These are phyloP conservation scores for Lecanicillium sp. DNA, from an alignment of 2,329 filamentous ascomycete genomes.

Conservation along the genomic window DNA sequence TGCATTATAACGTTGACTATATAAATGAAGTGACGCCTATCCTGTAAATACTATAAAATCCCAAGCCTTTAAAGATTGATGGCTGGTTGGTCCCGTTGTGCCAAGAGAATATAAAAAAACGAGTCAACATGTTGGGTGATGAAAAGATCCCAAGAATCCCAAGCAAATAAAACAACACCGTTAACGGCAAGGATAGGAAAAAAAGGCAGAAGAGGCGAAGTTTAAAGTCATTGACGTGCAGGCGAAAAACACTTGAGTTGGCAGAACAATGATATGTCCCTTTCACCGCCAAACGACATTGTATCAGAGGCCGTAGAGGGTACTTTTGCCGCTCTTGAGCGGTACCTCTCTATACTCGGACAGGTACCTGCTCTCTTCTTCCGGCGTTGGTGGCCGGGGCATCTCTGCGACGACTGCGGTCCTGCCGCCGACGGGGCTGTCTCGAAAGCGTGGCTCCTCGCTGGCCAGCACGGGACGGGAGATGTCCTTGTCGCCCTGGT, in stretches of 20 bases:
- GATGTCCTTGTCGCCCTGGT: constrained; percentile 18
- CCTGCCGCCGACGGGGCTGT: constrained; percentile 14
- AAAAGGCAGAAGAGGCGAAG: background rate
- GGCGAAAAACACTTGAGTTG: too few relatives aligned
- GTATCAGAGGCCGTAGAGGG: constrained; percentile 21
- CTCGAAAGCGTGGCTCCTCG: constrained; percentile 17
- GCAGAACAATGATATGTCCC: too few relatives aligned
- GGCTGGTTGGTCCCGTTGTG: constrained; percentile 2
- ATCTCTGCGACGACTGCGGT: background rate
- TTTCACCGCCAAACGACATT: too few relatives aligned
- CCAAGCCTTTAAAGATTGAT: background rate
- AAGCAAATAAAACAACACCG: background rate
- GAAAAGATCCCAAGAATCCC: background rate
- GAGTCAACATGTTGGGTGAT: background rate
- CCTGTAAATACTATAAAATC: background rate
- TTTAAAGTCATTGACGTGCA: too few relatives aligned
- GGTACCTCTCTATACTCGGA: constrained; percentile 20
- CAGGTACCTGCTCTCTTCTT: constrained; percentile 2
- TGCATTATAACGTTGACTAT: too few relatives aligned
- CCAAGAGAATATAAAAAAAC: background rate
- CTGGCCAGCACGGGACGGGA: constrained; percentile 18
- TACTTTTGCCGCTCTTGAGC: constrained; percentile 25
- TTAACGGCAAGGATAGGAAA: too few relatives aligned
- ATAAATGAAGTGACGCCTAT: too few relatives aligned
- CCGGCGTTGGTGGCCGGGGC: constrained; percentile 1